Percentiles rank a stretch among this genome's conserved stretches.
Evolutionary conservation across 78 protist species (phyloP).

Genomic region (Dictyostelium brefeldianum): DNA sequence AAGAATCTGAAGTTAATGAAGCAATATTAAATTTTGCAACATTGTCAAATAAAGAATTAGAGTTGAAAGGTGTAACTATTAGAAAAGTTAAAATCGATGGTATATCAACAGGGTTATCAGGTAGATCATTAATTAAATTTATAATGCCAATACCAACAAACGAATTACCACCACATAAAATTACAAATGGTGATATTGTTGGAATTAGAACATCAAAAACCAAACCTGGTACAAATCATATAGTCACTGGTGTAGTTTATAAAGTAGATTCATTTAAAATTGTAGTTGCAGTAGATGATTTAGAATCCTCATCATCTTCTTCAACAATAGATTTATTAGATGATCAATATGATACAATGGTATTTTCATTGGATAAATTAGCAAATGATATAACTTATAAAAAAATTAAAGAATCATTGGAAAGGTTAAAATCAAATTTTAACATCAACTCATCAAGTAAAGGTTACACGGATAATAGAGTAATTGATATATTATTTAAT

Average conservation of each 20-base stretch:
- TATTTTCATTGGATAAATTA: slow-evolving; percentile 63
- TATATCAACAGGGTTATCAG: slow-evolving; percentile 62
- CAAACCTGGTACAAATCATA: slow-evolving; percentile 37
- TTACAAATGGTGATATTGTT: slow-evolving; percentile 72
- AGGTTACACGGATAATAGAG: background rate
- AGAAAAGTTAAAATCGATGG: slow-evolving; percentile 40
- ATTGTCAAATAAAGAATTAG: slow-evolving; percentile 48
- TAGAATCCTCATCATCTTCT: background rate
- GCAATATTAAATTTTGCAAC: slow-evolving; percentile 26
- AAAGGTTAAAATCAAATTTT: background rate
- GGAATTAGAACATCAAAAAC: slow-evolving; percentile 65
- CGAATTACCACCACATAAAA: slow-evolving; percentile 42
- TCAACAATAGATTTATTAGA: background rate
- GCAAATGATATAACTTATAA: slow-evolving; percentile 88
- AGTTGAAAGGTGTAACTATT: slow-evolving; percentile 64
- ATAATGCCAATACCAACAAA: too few relatives aligned
- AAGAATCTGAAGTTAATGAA: slow-evolving; percentile 76
- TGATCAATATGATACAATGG: background rate
- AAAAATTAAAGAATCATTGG: slow-evolving; percentile 63
- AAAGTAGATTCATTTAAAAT: slow-evolving; percentile 39
- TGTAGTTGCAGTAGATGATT: slow-evolving; percentile 49
- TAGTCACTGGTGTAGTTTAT: slow-evolving; percentile 50
- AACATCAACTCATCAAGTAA: background rate
- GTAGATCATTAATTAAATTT: slow-evolving; percentile 28
- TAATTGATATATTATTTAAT: slow-evolving; percentile 6